Conservation (phyloP, 306 rosid genomes). For the Adenanthera pavonina region DNA sequence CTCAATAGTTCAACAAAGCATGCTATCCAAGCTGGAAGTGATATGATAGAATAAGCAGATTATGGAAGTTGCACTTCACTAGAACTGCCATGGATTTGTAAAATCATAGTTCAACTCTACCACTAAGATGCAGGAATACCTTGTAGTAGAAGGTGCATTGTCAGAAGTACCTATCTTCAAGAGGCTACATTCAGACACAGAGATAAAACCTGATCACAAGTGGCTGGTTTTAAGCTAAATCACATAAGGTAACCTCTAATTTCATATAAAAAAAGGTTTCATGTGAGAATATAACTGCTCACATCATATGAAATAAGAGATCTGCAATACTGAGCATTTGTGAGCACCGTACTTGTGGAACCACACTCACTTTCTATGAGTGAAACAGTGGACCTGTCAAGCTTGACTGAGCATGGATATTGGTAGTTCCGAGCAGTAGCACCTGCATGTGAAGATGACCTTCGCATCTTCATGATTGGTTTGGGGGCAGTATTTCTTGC, state of each 20-base stretch:
- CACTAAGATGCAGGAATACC: background rate
- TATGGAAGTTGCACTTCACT: background rate
- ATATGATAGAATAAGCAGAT: background rate
- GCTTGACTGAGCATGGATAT: conserved; percentile 80
- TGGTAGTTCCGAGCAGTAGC: conserved; percentile 63
- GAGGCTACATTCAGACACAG: conserved; percentile 56
- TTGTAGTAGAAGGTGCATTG: background rate
- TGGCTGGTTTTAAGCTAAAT: background rate
- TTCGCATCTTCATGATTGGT: conserved; percentile 72
- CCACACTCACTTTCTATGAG: conserved; percentile 86
- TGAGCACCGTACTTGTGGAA: conserved; percentile 76
- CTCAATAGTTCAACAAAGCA: background rate
- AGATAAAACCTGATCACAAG: background rate
- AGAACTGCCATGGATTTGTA: background rate
- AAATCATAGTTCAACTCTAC: background rate
- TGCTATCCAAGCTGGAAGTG: background rate
- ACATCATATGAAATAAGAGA: conserved; percentile 70
- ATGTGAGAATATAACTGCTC: conserved; percentile 43
- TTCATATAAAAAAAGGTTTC: background rate
- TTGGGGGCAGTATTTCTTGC: conserved; percentile 73
- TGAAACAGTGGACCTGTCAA: conserved; percentile 76
- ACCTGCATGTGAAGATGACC: conserved; percentile 89
- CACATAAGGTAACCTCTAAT: background rate
- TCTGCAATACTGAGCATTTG: conserved; percentile 72
- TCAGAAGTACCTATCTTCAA: conserved; percentile 66